These are phyloP conservation scores for Leishmania lainsoni DNA, from an alignment of 208 protist genomes.

Conservation along the genomic window DNA sequence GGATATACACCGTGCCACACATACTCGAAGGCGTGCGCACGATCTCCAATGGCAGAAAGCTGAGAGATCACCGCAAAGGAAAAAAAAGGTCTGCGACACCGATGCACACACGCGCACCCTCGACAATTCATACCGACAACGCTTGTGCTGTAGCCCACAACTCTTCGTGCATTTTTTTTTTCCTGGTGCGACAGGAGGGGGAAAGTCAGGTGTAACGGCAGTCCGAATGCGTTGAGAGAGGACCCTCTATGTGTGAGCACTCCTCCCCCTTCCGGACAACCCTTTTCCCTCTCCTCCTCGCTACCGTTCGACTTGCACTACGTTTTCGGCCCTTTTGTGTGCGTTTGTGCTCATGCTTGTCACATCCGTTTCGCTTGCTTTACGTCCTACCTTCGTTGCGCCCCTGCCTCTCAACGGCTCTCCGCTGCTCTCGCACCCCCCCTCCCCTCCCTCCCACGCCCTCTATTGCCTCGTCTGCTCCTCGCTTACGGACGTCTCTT, in stretches of 20 bases:
- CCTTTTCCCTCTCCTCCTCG: background rate
- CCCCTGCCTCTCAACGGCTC: background rate
- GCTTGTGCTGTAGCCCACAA: background rate
- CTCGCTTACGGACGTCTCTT: background rate
- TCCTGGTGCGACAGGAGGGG: background rate
- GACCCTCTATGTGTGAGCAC: background rate
- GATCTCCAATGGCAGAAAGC: background rate
- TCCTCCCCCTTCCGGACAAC: background rate
- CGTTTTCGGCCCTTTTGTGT: background rate
- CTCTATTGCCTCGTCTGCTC: background rate
- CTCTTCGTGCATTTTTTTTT: background rate
- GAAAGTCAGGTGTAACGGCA: background rate
- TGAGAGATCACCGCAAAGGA: background rate
- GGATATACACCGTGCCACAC: background rate
- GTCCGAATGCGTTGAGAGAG: background rate
- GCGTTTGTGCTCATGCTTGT: background rate
- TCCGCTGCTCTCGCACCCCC: background rate
- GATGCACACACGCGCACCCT: background rate
- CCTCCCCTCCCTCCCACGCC: background rate
- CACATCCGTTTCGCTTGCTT: background rate
- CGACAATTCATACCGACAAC: background rate
- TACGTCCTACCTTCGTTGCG: background rate
- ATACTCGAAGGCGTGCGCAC: background rate
- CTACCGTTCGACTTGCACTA: background rate
- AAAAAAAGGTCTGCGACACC: background rate